Evolutionary conservation across 140 eudicot species (phyloP).

Genomic region (Anethum foeniculum): DNA sequence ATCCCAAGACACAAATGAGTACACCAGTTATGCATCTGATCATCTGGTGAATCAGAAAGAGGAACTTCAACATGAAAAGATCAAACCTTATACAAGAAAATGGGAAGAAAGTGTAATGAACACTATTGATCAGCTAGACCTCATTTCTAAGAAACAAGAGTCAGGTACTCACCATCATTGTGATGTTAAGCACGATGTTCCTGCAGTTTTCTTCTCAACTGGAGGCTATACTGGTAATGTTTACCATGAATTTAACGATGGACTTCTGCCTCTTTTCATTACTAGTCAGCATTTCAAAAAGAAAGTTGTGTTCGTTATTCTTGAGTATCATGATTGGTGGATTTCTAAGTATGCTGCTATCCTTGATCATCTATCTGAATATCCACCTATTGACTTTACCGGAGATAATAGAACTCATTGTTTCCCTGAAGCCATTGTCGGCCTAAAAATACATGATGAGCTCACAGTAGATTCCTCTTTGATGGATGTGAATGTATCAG

Average conservation of each 20-base stretch:
- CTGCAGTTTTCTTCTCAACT: slow-evolving; percentile 87
- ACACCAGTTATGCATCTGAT: not conserved
- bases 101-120: slow-evolving; percentile 82
- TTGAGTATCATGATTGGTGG: slow-evolving; percentile 94
- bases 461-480: slow-evolving; percentile 50
- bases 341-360: slow-evolving; percentile 60
- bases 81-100: slow-evolving; percentile 85
- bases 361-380: slow-evolving; percentile 60
- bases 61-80: slow-evolving; percentile 53
- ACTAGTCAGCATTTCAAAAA: slow-evolving; percentile 71
- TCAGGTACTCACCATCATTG: slow-evolving; percentile 29
- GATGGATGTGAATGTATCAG: slow-evolving; percentile 37
- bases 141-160: slow-evolving; percentile 32
- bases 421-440: slow-evolving; percentile 78
- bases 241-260: slow-evolving; percentile 88
- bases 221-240: slow-evolving; percentile 92
- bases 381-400: slow-evolving; percentile 48
- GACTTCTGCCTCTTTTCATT: slow-evolving; percentile 74
- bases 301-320: slow-evolving; percentile 82
- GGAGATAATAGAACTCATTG: slow-evolving; percentile 74
- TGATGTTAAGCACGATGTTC: slow-evolving; percentile 63
- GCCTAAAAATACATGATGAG: slow-evolving; percentile 77
- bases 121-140: slow-evolving; percentile 60
- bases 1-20: slow-evolving; percentile 14
- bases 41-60: slow-evolving; percentile 15